Conservation (phyloP, 257 asterid genomes). For the Rubia yunnanensis region DNA sequence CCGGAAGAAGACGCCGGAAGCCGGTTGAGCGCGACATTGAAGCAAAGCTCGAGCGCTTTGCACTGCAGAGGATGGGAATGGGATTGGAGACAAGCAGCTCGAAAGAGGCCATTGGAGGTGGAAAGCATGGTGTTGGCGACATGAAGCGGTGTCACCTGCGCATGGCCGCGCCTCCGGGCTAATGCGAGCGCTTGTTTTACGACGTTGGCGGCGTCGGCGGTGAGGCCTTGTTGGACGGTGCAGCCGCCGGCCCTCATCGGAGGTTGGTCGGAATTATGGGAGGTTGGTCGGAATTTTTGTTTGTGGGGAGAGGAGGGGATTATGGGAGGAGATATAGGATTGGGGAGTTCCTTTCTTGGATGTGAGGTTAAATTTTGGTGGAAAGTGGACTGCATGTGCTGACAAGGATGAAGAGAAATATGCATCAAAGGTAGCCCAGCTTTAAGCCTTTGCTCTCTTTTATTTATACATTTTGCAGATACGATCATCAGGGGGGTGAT, state of each 20-base stretch:
- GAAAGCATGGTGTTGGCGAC: slow-evolving; percentile 79
- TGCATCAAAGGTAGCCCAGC: slow-evolving; percentile 61
- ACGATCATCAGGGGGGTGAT: slow-evolving; percentile 10
- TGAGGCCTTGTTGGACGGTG: slow-evolving; percentile 52
- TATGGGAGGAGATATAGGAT: slow-evolving; percentile 17
- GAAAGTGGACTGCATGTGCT: slow-evolving; percentile 89
- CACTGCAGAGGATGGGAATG: slow-evolving; percentile 90
- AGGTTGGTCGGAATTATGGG: background rate
- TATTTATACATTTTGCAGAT: background rate
- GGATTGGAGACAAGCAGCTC: slow-evolving; percentile 61
- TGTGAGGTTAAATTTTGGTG: slow-evolving; percentile 48
- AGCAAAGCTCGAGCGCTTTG: slow-evolving; percentile 89
- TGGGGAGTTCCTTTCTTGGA: slow-evolving; percentile 48
- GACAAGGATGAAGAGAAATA: slow-evolving; percentile 43
- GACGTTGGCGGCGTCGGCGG: slow-evolving; percentile 43
- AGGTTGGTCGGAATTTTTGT: background rate
- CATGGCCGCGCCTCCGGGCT: slow-evolving; percentile 81
- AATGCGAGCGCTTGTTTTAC: slow-evolving; percentile 63
- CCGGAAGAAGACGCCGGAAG: slow-evolving; percentile 51
- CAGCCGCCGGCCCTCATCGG: slow-evolving; percentile 71
- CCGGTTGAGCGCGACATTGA: slow-evolving; percentile 86
- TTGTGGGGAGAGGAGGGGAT: slow-evolving; percentile 17
- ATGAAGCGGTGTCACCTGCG: slow-evolving; percentile 88
- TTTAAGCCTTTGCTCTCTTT: slow-evolving; percentile 29
- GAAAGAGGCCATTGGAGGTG: slow-evolving; percentile 40